Conservation (phyloP, 2,329 filamentous ascomycete genomes). For the Aureobasidium sp. region DNA sequence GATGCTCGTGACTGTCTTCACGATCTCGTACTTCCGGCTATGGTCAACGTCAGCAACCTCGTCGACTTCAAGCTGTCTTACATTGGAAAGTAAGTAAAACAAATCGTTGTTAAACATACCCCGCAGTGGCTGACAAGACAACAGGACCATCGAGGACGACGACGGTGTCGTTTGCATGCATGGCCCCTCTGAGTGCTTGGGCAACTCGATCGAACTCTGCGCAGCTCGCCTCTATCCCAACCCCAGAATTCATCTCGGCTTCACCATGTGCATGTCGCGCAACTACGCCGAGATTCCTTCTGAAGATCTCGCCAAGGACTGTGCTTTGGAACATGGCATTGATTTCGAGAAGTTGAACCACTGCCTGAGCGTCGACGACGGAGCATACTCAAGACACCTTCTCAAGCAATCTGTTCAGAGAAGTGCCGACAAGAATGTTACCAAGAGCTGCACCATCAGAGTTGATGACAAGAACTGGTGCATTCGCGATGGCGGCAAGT, state of each 20-base stretch:
- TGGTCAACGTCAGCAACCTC: constrained; percentile 73
- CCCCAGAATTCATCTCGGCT: constrained; percentile 82
- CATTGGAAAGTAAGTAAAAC: constrained; percentile 61
- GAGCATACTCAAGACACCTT: constrained; percentile 59
- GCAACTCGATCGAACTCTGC: constrained; percentile 91
- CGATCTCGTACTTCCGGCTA: constrained; percentile 72
- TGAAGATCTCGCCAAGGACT: constrained; percentile 70
- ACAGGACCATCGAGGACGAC: constrained; percentile 55
- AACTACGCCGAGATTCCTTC: constrained; percentile 72
- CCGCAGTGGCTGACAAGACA: background rate
- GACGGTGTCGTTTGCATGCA: constrained; percentile 84
- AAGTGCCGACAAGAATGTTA: constrained; percentile 41
- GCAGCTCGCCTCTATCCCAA: constrained; percentile 74
- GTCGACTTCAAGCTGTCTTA: constrained; percentile 88
- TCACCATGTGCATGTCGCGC: constrained; percentile 78
- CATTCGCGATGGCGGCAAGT: constrained; percentile 68
- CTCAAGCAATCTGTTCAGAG: constrained; percentile 59
- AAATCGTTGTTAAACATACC: background rate
- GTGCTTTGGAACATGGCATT: constrained; percentile 83
- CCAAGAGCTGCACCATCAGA: constrained; percentile 44
- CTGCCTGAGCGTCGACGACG: constrained; percentile 70
- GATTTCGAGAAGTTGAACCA: constrained; percentile 73
- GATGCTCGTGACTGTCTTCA: constrained; percentile 79
- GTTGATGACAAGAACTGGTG: constrained; percentile 75
- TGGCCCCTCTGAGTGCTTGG: constrained; percentile 81